phyloP scores from a whole-genome alignment of 352 stramenopile species.

The Pilasporangium apinafurcum region DNA sequence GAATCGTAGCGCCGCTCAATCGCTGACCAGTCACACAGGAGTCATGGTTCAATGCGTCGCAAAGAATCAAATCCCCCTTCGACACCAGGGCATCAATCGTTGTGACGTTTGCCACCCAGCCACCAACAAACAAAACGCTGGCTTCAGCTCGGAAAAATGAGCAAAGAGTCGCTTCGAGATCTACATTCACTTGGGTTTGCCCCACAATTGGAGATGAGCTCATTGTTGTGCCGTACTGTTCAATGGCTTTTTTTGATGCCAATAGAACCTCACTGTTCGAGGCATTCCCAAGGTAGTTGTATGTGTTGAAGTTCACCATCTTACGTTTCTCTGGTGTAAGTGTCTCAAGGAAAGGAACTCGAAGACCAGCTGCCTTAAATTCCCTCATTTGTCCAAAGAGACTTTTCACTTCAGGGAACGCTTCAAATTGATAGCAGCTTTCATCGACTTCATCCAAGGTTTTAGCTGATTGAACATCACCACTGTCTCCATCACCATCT shows the following conservation, averaged over 20 bases:
- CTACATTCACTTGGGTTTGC: conserved; percentile 63
- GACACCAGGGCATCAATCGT: conserved; percentile 67
- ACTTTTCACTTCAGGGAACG: conserved; percentile 58
- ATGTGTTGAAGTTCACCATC: conserved; percentile 85
- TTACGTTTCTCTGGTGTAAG: conserved; percentile 60
- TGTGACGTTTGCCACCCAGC: conserved; percentile 75
- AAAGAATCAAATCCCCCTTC: conserved; percentile 73
- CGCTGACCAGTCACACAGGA: conserved; percentile 72
- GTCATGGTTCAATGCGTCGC: conserved; percentile 76
- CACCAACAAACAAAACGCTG: conserved; percentile 58
- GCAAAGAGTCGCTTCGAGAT: conserved; percentile 58
- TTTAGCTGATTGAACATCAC: conserved; percentile 5
- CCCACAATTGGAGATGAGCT: conserved; percentile 76
- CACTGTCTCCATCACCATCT: conserved; percentile 4
- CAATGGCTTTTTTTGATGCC: conserved; percentile 53
- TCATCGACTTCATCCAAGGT: conserved; percentile 57
- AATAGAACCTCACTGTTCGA: conserved; percentile 41
- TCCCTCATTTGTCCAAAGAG: conserved; percentile 69
- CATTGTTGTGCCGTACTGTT: conserved; percentile 75
- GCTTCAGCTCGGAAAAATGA: conserved; percentile 55
- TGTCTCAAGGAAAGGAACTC: conserved; percentile 63
- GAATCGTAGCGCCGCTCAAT: conserved; percentile 68
- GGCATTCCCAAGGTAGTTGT: conserved; percentile 81
- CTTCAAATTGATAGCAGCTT: conserved; percentile 59
- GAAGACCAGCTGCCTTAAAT: conserved; percentile 61